These are phyloP conservation scores for Mrakiaceae sp. DNA, from an alignment of 1,284 basidiomycete species.

Conservation along the genomic window DNA sequence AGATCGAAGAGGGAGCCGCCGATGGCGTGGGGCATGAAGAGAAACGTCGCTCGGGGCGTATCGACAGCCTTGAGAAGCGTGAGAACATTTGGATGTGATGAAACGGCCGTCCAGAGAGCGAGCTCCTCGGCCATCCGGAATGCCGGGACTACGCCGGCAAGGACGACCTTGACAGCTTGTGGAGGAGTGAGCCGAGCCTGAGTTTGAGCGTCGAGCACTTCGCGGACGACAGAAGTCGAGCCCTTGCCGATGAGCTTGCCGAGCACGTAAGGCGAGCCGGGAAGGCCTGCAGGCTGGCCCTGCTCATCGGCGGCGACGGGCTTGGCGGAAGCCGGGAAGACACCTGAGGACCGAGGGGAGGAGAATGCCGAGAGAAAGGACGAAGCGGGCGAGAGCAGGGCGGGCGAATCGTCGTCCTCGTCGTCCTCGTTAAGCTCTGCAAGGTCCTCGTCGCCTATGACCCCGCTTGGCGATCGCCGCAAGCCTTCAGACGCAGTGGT, in stretches of 20 bases:
- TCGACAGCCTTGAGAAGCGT: slow-evolving; percentile 63
- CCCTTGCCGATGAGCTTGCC: slow-evolving; percentile 14
- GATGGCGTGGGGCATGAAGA: slow-evolving; percentile 71
- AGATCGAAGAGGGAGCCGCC: slow-evolving; percentile 79
- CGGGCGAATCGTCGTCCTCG: not conserved
- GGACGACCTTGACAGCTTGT: slow-evolving; percentile 13
- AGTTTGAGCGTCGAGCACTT: slow-evolving; percentile 1
- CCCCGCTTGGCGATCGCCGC: too few relatives aligned
- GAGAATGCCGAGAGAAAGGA: slow-evolving; percentile 16
- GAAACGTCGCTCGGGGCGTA: slow-evolving; percentile 59
- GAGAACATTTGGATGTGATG: slow-evolving; percentile 55
- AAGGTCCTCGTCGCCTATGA: too few relatives aligned
- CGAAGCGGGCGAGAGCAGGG: slow-evolving; percentile 4
- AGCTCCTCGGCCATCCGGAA: slow-evolving; percentile 56
- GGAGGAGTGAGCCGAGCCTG: not conserved
- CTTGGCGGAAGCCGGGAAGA: not conserved
- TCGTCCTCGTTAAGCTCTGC: too few relatives aligned
- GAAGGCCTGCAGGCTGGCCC: not conserved
- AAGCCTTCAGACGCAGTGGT: not conserved
- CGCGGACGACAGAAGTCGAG: slow-evolving; percentile 9
- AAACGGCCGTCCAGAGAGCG: slow-evolving; percentile 59
- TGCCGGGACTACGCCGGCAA: slow-evolving; percentile 30
- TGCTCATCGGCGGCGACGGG: slow-evolving; percentile 3
- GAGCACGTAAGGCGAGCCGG: not conserved
- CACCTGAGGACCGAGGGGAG: not conserved